phyloP scores from a whole-genome alignment of 768 basidiomycete genomes.

The Phylloporus rhodoxanthus region DNA sequence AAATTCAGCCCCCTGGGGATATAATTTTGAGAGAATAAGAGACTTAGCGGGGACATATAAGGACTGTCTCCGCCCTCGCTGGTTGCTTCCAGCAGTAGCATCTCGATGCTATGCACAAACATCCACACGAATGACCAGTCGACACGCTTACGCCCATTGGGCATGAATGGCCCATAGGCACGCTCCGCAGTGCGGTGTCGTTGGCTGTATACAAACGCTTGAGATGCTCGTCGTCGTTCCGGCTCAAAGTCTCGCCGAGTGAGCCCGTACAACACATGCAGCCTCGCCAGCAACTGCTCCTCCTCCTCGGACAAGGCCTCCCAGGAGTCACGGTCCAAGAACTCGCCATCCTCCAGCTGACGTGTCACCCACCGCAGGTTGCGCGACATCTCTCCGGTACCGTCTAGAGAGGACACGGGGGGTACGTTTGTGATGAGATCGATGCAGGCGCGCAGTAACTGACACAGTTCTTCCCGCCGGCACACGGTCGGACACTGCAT shows the following conservation, averaged over 20 bases:
- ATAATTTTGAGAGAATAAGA: slow-evolving; percentile 50
- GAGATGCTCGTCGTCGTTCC: slow-evolving; percentile 34
- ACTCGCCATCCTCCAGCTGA: slow-evolving; percentile 37
- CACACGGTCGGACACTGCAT: slow-evolving; percentile 33
- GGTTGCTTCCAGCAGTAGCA: slow-evolving; percentile 43
- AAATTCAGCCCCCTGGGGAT: slow-evolving; percentile 37
- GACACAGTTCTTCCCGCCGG: slow-evolving; percentile 39
- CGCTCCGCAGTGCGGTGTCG: slow-evolving; percentile 47
- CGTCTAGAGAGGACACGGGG: slow-evolving; percentile 28
- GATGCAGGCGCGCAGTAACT: slow-evolving; percentile 45
- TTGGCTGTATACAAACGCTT: slow-evolving; percentile 58
- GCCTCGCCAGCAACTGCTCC: slow-evolving; percentile 39
- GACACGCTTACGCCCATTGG: slow-evolving; percentile 38
- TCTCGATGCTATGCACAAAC: slow-evolving; percentile 51
- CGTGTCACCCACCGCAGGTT: slow-evolving; percentile 50
- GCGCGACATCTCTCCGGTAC: slow-evolving; percentile 33
- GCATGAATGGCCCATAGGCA: slow-evolving; percentile 52
- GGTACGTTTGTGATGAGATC: slow-evolving; percentile 41
- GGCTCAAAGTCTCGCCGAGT: slow-evolving; percentile 39
- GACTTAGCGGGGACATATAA: slow-evolving; percentile 38
- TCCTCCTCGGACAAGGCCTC: slow-evolving; percentile 31
- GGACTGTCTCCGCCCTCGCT: slow-evolving; percentile 30
- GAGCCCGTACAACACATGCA: slow-evolving; percentile 56
- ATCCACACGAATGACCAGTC: slow-evolving; percentile 58
- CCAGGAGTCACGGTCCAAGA: slow-evolving; percentile 37